phyloP scores from a whole-genome alignment of 2,329 filamentous ascomycete species.

The Alternaria alternata region DNA sequence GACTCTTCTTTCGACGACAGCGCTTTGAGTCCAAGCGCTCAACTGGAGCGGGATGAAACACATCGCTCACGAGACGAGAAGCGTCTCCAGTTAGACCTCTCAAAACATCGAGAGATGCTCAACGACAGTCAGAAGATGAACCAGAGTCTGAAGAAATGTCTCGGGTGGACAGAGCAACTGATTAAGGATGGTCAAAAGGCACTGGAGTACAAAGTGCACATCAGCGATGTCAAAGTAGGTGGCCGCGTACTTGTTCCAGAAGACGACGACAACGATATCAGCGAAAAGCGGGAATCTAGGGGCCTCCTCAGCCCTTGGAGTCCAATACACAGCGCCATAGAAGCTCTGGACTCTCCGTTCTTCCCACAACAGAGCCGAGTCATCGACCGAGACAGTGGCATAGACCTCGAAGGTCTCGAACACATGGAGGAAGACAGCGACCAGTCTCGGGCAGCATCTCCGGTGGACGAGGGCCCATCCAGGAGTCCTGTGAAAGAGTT shows the following conservation, averaged over 20 bases:
- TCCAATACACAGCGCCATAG: constrained; percentile 34
- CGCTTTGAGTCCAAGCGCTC: constrained; percentile 52
- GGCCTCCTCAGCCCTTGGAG: constrained; percentile 51
- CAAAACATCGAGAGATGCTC: constrained; percentile 87
- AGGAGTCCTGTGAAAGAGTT: constrained; percentile 17
- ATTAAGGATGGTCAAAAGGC: constrained; percentile 90
- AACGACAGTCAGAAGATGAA: constrained; percentile 95
- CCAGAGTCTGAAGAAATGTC: constrained; percentile 87
- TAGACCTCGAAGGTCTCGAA: constrained; percentile 46
- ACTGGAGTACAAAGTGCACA: constrained; percentile 79
- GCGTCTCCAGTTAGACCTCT: constrained; percentile 82
- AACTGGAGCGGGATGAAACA: constrained; percentile 54
- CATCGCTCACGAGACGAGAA: constrained; percentile 80
- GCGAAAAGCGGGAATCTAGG: constrained; percentile 29
- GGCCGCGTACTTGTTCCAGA: constrained; percentile 79
- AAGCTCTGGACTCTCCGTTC: constrained; percentile 30
- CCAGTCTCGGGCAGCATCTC: constrained; percentile 5
- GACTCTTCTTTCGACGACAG: constrained; percentile 63
- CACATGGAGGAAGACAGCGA: constrained; percentile 21
- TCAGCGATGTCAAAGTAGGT: constrained; percentile 81
- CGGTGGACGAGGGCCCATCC: background rate
- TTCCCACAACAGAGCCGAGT: constrained; percentile 29
- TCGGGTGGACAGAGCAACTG: constrained; percentile 87
- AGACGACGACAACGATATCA: constrained; percentile 64
- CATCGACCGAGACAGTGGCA: constrained; percentile 50